Base-by-base conservation (phyloP, 2,329 filamentous ascomycete genomes). In the Fusarium compactum region DNA sequence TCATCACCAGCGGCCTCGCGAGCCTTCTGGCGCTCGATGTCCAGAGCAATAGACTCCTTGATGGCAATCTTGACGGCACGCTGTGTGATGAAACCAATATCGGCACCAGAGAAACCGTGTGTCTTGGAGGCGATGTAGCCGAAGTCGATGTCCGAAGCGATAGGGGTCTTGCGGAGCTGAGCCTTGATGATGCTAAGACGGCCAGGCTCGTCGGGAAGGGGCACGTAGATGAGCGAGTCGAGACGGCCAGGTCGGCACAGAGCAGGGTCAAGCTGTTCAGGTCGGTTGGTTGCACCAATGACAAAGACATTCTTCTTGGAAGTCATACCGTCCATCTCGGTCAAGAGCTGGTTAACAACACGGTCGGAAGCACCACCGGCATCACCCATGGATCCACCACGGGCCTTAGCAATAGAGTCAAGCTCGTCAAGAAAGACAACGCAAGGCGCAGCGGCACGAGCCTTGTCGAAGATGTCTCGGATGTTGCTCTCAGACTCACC, bases 281-380 rank as follows among this genome's bases (percentile, higher is more conserved):
- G 96, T 86, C 96, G 90, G 87, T 99, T 99, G 83, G 96, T 99
- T 47, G 96, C 96, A 81, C 96, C 96, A 77, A 99, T 99, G 73
- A 99, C 96, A 84, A 99, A 99, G 72, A 99, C 96, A 81, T 99
- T 99, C 92, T 99, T 99, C 93, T 99, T 99, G 41, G 95, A 98
- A 47, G 95, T 98, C 95, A 98, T 98, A 77, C 95, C 95, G 76
- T 98, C 95, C 95, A 98, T 98, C 89, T 98, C 94, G 74, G 96
- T 99, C 79, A 99, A 86, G 80, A 99, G 94, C 87, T 99, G 97
- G 87, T 99, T 99, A 82, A 99, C 96, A 76, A 99, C 96, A 91
- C 97, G 96, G 85, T 99, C 97, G 48, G 95, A 98, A 72, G 96
- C 96, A 89, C 96, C 96, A 72, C 96, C 96, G 77, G 96, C 96